phyloP scores from a whole-genome alignment of 108 stramenopile species.

The Stephanodiscus minutulus region DNA sequence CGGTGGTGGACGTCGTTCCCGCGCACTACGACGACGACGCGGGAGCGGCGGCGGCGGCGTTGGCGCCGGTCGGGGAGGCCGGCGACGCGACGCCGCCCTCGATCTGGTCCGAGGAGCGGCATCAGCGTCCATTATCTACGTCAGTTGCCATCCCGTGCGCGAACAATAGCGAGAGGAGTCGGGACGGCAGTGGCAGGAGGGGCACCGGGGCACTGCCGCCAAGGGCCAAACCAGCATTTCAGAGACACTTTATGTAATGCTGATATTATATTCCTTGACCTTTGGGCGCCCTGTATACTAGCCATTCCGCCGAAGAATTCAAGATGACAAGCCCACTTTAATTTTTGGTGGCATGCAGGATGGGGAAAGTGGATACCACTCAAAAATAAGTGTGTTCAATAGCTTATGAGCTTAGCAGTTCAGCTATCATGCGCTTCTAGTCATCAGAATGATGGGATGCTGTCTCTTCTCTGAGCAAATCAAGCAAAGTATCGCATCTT shows the following conservation, averaged over 20 bases:
- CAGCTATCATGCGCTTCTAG: too few relatives aligned
- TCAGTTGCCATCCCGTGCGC: neutral
- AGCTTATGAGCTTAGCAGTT: too few relatives aligned
- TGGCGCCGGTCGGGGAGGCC: neutral
- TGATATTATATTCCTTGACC: neutral
- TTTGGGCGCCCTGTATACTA: neutral
- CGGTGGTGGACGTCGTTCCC: constrained; percentile 9
- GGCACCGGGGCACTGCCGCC: constrained; percentile 10
- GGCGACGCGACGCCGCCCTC: neutral
- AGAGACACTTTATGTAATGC: constrained; percentile 34
- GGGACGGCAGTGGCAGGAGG: constrained; percentile 6
- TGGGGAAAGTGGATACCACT: neutral
- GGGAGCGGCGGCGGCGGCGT: neutral
- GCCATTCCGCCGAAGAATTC: too few relatives aligned
- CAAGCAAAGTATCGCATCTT: too few relatives aligned
- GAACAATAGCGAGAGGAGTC: constrained; percentile 4
- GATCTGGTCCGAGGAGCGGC: neutral
- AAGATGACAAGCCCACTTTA: too few relatives aligned
- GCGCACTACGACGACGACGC: neutral
- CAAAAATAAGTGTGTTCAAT: too few relatives aligned
- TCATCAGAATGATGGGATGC: too few relatives aligned
- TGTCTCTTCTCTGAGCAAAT: too few relatives aligned
- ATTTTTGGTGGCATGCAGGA: too few relatives aligned
- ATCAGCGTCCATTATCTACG: neutral
- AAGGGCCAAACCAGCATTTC: constrained; percentile 44